phyloP scores from a whole-genome alignment of 352 stramenopile species.

The Globisporangium yorkense region DNA sequence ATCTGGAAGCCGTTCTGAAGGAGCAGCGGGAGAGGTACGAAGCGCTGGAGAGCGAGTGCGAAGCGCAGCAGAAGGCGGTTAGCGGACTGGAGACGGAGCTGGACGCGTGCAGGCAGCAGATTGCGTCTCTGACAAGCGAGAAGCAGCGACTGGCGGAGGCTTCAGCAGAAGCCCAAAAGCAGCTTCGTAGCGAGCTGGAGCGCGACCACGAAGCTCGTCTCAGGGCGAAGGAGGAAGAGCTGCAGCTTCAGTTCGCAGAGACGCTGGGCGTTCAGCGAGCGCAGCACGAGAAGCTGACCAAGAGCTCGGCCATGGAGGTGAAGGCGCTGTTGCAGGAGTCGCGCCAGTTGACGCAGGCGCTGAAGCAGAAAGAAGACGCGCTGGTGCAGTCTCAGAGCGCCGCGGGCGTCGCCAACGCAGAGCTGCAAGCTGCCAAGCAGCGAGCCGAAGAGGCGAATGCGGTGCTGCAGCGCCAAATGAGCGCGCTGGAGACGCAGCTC shows the following conservation, averaged over 20 bases:
- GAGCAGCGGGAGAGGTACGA: background rate
- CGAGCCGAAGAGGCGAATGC: background rate
- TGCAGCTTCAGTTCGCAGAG: background rate
- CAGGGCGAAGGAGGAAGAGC: background rate
- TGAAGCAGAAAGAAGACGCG: constrained; percentile 8
- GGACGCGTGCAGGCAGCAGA: background rate
- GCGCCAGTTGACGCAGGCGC: constrained; percentile 9
- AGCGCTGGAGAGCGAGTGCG: background rate
- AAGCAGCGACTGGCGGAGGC: background rate
- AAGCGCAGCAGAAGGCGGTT: background rate
- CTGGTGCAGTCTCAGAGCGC: background rate
- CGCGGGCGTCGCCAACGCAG: background rate
- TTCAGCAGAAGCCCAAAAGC: background rate
- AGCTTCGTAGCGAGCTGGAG: background rate
- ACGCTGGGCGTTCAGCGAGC: constrained; percentile 1
- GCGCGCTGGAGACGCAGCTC: constrained; percentile 10
- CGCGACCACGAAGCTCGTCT: background rate
- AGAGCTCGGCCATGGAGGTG: constrained; percentile 11
- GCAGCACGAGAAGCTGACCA: constrained; percentile 6
- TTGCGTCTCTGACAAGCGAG: background rate
- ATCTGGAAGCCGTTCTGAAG: background rate
- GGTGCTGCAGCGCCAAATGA: constrained; percentile 3
- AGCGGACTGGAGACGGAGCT: background rate
- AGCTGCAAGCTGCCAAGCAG: background rate
- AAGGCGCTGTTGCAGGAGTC: constrained; percentile 14